phyloP scores from a whole-genome alignment of 164 flowering plant species.

The Tinospora cordifolia region DNA sequence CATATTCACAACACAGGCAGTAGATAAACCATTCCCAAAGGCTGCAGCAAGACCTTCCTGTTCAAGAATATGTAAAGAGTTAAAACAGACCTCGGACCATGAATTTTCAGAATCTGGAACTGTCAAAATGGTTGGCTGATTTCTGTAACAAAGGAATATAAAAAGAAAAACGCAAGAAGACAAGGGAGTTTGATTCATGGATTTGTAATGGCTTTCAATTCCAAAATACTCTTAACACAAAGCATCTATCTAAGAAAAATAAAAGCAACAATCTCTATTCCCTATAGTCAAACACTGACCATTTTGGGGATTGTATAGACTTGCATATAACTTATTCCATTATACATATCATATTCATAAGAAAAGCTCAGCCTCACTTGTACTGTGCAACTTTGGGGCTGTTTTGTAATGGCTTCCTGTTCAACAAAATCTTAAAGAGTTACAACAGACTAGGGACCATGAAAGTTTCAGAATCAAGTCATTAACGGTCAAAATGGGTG shows the following conservation, averaged over 20 bases:
- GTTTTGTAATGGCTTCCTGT: conserved; percentile 67
- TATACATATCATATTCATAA: too few species aligned
- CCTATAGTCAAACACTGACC: too few species aligned
- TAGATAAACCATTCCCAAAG: conserved; percentile 94
- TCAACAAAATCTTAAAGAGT: neutral
- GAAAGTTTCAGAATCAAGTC: neutral
- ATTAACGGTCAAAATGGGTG: neutral
- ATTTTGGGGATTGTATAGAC: too few species aligned
- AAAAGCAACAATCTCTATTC: too few species aligned
- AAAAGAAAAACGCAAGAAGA: neutral
- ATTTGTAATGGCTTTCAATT: neutral
- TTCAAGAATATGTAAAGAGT: neutral
- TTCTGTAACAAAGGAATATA: neutral
- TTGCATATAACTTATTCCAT: too few species aligned
- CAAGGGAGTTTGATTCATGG: neutral
- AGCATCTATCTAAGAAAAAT: neutral
- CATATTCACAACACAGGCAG: conserved; percentile 89
- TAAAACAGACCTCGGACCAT: neutral
- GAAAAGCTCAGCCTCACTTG: too few species aligned
- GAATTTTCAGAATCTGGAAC: neutral
- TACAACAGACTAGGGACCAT: neutral
- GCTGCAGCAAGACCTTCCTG: conserved; percentile 97
- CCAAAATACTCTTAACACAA: neutral
- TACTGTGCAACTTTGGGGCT: too few species aligned
- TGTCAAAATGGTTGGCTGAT: neutral